phyloP scores from a whole-genome alignment of 306 rosid genomes.

The Cucurbita maxima region DNA sequence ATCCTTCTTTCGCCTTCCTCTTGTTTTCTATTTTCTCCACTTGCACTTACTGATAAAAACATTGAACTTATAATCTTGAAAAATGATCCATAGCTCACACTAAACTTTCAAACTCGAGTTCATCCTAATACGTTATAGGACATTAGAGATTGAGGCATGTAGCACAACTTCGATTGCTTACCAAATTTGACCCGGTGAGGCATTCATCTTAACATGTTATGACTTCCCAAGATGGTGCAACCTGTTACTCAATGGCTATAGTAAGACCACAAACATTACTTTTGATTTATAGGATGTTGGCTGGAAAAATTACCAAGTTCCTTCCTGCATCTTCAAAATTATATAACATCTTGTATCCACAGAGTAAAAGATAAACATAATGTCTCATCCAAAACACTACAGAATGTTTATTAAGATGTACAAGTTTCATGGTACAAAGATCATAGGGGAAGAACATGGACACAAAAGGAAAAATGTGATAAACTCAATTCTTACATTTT shows the following conservation, averaged over 20 bases:
- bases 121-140: no score
- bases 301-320: neutral
- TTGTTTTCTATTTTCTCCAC: no score
- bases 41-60: no score
- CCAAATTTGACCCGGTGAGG: neutral
- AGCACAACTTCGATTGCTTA: neutral
- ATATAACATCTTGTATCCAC: neutral
- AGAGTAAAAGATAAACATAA: neutral
- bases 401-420: neutral
- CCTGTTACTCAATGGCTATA: neutral
- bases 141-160: neutral
- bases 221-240: neutral
- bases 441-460: neutral
- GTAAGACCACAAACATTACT: neutral
- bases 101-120: no score
- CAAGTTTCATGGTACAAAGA: neutral
- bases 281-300: neutral
- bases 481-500: neutral
- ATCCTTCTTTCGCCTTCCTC: no score
- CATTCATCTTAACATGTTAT: neutral
- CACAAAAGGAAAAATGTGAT: neutral
- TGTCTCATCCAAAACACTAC: neutral
- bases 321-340: neutral
- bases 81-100: no score
- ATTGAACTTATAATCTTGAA: no score